Base-by-base conservation (phyloP, 257 asterid species). In the Fraxinus quadrangulata region DNA sequence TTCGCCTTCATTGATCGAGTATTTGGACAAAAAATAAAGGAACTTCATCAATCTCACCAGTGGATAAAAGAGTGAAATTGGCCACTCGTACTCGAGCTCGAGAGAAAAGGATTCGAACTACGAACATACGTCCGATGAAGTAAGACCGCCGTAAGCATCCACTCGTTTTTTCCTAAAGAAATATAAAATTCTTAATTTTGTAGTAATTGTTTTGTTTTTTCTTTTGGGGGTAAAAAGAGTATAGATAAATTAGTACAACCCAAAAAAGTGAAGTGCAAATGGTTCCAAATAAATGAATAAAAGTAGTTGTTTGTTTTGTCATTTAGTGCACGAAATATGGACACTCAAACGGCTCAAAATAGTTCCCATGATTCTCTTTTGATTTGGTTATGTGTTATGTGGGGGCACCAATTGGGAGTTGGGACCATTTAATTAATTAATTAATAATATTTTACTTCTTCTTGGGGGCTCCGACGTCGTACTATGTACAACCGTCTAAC, bases 261-360 rank as follows among this genome's bases (percentile, higher is more conserved):
- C 69, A 31, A 23, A 24, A 63, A 63, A 12, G 14, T 36, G 7
- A 3, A 74, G n/a, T 34, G 59, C 73, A 73, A 68, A 68, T 40
- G 49, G 49, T 40, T 40, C 77, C 85, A 81, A 75, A 72, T 30
- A 81, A 71, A 71, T 81, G 83, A 81, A 71, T 42, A 39, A 19
- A 77, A 70, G 47, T 28, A 4, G 14, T 3, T 75, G 78, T 49
- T 77, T 67, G 23, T 78, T 75, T 70, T 63, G 69, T 24, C 69
- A 11, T 63, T 26, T 63, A 63, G 69, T 63, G 17, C 31, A 63
- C 14, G 69, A 63, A 24, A 63, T 63, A 63, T 19, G 36, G 71
- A 72, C 49, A 11, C 49, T 2, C 11, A 40, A 40, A 11, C 82
- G 85, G 82, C 76, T 56, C 73, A 81, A 77, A 72, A 80, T 75